phyloP scores from a whole-genome alignment of 345 rosid genomes.

The Streptanthus diversifolius region DNA sequence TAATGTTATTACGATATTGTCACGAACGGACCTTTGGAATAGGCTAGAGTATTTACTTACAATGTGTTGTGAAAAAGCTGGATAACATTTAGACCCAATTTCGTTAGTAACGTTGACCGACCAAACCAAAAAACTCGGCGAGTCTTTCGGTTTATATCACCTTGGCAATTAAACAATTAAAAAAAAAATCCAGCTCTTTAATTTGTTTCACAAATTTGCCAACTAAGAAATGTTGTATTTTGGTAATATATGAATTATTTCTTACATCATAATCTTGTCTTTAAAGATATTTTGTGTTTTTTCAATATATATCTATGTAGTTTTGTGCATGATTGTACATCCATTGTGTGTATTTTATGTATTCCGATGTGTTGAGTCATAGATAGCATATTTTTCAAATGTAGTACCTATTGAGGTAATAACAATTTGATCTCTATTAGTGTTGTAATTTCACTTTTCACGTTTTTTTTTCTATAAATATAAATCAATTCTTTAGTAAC shows the following conservation, averaged over 20 bases:
- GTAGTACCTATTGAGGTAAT: background rate
- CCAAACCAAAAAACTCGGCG: constrained; percentile 23
- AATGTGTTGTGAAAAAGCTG: constrained; percentile 14
- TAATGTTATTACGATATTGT: background rate
- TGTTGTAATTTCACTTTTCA: background rate
- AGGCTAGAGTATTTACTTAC: background rate
- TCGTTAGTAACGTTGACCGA: constrained; percentile 12
- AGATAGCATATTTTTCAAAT: no score
- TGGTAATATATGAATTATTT: background rate
- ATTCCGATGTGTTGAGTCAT: no score
- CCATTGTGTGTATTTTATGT: background rate
- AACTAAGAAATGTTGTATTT: constrained; percentile 1
- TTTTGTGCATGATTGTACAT: background rate
- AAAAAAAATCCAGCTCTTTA: background rate
- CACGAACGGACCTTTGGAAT: background rate
- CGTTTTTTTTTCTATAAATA: background rate
- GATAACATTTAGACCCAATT: background rate
- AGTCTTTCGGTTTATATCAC: constrained; percentile 18
- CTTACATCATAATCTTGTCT: background rate
- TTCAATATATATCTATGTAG: background rate
- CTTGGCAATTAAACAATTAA: background rate
- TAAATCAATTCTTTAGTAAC: background rate
- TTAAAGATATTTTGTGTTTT: background rate
- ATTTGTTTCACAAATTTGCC: constrained; percentile 8
- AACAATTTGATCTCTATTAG: background rate